phyloP scores from a whole-genome alignment of 371 early-diverging fungal genomes.

The Mortierella sp. region DNA sequence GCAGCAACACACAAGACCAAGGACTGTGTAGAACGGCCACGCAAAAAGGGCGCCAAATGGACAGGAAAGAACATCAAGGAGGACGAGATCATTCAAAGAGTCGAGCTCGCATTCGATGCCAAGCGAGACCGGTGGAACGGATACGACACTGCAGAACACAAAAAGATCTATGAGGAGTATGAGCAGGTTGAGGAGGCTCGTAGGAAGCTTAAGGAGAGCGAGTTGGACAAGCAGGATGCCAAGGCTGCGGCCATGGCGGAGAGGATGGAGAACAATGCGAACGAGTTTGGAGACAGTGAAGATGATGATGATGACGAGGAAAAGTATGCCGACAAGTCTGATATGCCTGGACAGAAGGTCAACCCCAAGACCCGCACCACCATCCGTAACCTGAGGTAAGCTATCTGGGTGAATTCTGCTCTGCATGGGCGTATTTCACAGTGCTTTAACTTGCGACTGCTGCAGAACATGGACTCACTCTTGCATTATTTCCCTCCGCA shows the following conservation, averaged over 20 bases:
- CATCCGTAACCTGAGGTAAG: constrained; percentile 92
- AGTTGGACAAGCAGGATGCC: constrained; percentile 79
- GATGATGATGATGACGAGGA: constrained; percentile 90
- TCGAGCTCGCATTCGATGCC: constrained; percentile 92
- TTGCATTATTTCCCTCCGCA: background rate
- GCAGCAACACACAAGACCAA: constrained; percentile 94
- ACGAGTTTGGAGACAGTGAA: constrained; percentile 63
- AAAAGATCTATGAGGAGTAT: constrained; percentile 86
- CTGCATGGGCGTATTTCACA: too few species aligned
- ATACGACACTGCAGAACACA: constrained; percentile 92
- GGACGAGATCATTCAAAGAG: constrained; percentile 88
- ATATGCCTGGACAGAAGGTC: constrained; percentile 92
- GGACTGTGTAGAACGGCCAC: constrained; percentile 95
- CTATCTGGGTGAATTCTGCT: background rate
- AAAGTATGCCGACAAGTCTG: constrained; percentile 90
- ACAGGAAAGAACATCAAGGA: constrained; percentile 86
- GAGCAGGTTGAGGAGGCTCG: constrained; percentile 93
- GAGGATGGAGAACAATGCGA: constrained; percentile 52
- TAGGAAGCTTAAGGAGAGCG: constrained; percentile 83
- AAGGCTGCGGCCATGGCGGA: constrained; percentile 62
- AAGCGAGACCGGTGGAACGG: constrained; percentile 99
- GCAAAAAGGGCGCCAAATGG: constrained; percentile 92
- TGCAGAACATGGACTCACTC: background rate
- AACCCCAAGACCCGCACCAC: constrained; percentile 95
- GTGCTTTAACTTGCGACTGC: background rate